Evolutionary conservation across 208 protist species (phyloP).

Genomic region (Endotrypanum monterogeii): DNA sequence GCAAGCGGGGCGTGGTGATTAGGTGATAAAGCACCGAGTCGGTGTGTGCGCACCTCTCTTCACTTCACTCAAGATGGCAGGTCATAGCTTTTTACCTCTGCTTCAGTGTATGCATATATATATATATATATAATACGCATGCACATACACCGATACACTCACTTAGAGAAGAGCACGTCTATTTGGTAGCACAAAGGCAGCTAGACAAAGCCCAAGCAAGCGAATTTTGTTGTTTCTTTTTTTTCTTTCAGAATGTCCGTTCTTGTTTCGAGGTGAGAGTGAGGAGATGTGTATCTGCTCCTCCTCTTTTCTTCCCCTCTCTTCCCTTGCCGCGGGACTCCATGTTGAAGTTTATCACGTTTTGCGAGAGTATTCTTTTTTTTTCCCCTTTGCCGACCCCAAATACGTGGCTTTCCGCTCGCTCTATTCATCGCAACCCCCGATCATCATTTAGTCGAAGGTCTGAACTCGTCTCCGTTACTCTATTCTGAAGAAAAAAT

Average conservation of each 20-base stretch:
- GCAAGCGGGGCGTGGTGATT: neutral
- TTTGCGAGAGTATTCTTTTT: conserved; percentile 9
- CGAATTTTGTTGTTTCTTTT: neutral
- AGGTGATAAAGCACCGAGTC: neutral
- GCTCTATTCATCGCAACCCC: conserved; percentile 4
- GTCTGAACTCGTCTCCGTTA: neutral
- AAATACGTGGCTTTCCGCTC: neutral
- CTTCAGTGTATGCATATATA: neutral
- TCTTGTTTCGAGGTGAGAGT: neutral
- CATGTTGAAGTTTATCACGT: neutral
- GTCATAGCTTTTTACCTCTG: neutral
- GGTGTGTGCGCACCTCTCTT: neutral
- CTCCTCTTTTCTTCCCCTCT: neutral
- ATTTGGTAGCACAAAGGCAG: neutral
- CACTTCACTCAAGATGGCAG: neutral
- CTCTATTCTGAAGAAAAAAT: neutral
- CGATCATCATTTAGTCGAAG: neutral
- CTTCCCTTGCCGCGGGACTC: neutral
- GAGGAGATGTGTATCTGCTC: neutral
- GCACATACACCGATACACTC: neutral
- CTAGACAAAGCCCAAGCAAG: neutral
- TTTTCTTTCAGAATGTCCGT: neutral
- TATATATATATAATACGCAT: neutral
- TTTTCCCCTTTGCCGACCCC: neutral
- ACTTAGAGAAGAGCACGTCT: neutral